These are phyloP conservation scores for Balansia obtecta DNA, from an alignment of 2,329 filamentous ascomycete species.

Conservation along the genomic window DNA sequence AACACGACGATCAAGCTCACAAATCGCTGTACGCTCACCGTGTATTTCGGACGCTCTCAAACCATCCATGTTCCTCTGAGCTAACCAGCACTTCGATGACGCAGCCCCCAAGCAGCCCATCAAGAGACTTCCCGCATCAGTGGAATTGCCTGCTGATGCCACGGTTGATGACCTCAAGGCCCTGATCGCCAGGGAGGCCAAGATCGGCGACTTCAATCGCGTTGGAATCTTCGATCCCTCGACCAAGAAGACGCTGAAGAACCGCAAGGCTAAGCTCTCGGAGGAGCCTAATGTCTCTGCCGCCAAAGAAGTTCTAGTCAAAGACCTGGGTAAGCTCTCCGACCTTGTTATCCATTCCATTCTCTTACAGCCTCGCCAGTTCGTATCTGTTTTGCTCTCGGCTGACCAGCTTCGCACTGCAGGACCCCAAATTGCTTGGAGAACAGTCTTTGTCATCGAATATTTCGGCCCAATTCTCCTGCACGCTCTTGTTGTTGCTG, in stretches of 20 bases:
- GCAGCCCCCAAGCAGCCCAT: conserved; percentile 36
- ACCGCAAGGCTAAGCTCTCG: conserved; percentile 41
- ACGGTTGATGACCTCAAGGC: conserved; percentile 50
- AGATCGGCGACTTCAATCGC: conserved; percentile 45
- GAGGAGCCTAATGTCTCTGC: conserved; percentile 36
- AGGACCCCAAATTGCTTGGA: conserved; percentile 88
- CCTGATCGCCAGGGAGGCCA: conserved; percentile 36
- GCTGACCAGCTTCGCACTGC: not conserved
- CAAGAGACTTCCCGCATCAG: conserved; percentile 38
- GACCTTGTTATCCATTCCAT: not conserved
- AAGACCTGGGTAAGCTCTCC: conserved; percentile 68
- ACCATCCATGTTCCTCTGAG: not conserved
- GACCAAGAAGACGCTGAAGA: conserved; percentile 50
- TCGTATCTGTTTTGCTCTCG: not conserved
- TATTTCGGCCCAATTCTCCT: conserved; percentile 87
- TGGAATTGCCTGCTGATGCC: conserved; percentile 36
- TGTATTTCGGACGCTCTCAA: too few species aligned
- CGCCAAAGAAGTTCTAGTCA: conserved; percentile 60
- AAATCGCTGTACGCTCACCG: conserved; percentile 10
- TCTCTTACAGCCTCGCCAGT: not conserved
- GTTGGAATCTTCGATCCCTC: conserved; percentile 49
- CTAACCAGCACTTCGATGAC: conserved; percentile 3
- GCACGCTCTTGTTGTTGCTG: conserved; percentile 60
- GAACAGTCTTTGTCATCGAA: conserved; percentile 87
- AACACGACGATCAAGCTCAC: conserved; percentile 10